phyloP scores from a whole-genome alignment of 169 alveolate species.

The Amoebophrya sp. region DNA sequence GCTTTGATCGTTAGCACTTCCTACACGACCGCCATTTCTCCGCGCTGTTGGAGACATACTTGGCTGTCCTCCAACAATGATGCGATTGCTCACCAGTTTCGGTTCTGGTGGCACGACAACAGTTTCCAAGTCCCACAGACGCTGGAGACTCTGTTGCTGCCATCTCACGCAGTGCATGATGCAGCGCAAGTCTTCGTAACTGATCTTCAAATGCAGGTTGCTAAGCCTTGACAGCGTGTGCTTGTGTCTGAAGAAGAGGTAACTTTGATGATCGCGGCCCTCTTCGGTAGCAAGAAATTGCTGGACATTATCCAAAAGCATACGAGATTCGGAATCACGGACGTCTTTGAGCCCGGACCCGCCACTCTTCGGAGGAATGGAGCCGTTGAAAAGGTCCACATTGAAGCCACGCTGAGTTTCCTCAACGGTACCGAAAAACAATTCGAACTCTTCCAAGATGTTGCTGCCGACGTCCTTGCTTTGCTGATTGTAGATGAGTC shows the following conservation, averaged over 20 bases:
- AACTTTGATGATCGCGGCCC: not conserved
- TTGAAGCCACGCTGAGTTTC: not conserved
- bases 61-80: too few species aligned
- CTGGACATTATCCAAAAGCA: not conserved
- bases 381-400: not conserved
- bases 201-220: not conserved
- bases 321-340: too few species aligned
- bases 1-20: too few species aligned
- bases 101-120: too few species aligned
- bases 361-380: too few species aligned
- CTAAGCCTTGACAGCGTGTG: not conserved
- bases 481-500: too few species aligned
- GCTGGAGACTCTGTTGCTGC: not conserved
- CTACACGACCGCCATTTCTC: too few species aligned
- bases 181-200: not conserved
- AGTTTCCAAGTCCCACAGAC: not conserved
- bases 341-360: too few species aligned
- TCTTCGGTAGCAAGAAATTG: not conserved
- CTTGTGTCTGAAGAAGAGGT: not conserved
- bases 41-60: too few species aligned
- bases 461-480: not conserved
- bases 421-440: not conserved
- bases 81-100: too few species aligned
- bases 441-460: not conserved
- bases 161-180: not conserved